Conservation (phyloP, 2,329 filamentous ascomycete species). For the Ophiostoma montium region DNA sequence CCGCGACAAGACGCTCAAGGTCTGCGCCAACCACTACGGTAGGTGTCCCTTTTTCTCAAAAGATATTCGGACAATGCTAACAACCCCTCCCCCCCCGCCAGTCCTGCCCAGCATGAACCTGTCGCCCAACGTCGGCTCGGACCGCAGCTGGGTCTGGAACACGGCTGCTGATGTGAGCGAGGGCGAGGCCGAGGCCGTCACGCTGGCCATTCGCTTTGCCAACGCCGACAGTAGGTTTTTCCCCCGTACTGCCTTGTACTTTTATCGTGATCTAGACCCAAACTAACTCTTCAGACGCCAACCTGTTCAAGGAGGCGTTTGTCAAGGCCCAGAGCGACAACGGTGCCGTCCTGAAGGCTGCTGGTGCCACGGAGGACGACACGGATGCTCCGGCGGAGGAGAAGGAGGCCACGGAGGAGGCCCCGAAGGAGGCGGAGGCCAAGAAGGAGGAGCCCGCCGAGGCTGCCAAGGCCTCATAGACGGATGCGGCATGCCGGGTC, state of each 20-base stretch:
- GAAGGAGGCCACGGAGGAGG: slow-evolving; percentile 16
- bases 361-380: slow-evolving; percentile 13
- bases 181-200: slow-evolving; percentile 91
- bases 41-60: slow-evolving; percentile 17
- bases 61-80: background rate
- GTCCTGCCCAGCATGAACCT: slow-evolving; percentile 99
- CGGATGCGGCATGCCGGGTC: background rate
- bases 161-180: slow-evolving; percentile 95
- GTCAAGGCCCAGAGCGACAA: slow-evolving; percentile 95
- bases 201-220: slow-evolving; percentile 91
- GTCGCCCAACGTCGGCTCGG: slow-evolving; percentile 91
- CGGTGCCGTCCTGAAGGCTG: slow-evolving; percentile 59
- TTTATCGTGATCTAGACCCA: too few species aligned
- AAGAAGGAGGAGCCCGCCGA: slow-evolving; percentile 13
- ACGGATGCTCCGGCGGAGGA: slow-evolving; percentile 14
- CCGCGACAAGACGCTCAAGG: slow-evolving; percentile 98
- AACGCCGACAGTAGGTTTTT: slow-evolving; percentile 78
- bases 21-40: slow-evolving; percentile 99
- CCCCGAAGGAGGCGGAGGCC: slow-evolving; percentile 18
- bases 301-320: slow-evolving; percentile 94
- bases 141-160: slow-evolving; percentile 99
- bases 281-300: slow-evolving; percentile 55
- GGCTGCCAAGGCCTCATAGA: slow-evolving; percentile 6
- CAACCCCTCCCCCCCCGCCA: slow-evolving; percentile 23
- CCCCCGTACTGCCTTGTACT: background rate